phyloP scores from a whole-genome alignment of 495 filamentous ascomycete species.

The Amniculicola lignicola region DNA sequence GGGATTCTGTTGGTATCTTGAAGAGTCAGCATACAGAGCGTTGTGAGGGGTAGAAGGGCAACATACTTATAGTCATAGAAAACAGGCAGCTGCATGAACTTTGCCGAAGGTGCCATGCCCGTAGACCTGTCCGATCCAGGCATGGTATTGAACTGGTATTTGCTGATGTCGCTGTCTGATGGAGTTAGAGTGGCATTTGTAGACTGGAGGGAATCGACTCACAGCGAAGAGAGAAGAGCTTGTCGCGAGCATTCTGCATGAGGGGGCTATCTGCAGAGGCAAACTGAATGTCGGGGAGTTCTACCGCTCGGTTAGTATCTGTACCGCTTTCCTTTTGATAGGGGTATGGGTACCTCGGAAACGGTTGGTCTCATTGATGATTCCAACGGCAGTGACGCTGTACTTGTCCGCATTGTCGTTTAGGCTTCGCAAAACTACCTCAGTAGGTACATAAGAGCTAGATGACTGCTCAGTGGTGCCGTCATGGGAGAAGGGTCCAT shows the following conservation, averaged over 20 bases:
- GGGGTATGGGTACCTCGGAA: conserved; percentile 71
- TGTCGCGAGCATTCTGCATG: conserved; percentile 60
- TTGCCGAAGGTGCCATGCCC: conserved; percentile 77
- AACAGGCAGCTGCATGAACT: conserved; percentile 62
- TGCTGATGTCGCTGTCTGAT: conserved; percentile 63
- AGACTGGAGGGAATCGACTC: conserved; percentile 17
- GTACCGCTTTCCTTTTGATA: too few relatives aligned
- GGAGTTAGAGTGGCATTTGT: not conserved
- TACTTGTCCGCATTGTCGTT: conserved; percentile 69
- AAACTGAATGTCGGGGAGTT: conserved; percentile 73
- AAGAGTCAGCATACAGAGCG: not conserved
- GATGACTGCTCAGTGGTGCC: not conserved
- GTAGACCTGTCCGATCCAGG: conserved; percentile 53
- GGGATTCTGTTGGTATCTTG: conserved; percentile 34
- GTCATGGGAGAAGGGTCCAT: conserved; percentile 54
- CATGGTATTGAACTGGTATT: conserved; percentile 69
- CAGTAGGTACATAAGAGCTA: conserved; percentile 2
- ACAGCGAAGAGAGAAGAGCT: conserved; percentile 65
- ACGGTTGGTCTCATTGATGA: conserved; percentile 75
- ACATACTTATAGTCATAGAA: conserved; percentile 61
- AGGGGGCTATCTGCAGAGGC: conserved; percentile 61
- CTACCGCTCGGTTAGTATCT: not conserved
- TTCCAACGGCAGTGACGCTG: conserved; percentile 65
- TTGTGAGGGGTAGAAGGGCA: not conserved
- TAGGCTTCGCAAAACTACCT: conserved; percentile 58